phyloP scores from a whole-genome alignment of 768 basidiomycete genomes.

The Mycena metata region DNA sequence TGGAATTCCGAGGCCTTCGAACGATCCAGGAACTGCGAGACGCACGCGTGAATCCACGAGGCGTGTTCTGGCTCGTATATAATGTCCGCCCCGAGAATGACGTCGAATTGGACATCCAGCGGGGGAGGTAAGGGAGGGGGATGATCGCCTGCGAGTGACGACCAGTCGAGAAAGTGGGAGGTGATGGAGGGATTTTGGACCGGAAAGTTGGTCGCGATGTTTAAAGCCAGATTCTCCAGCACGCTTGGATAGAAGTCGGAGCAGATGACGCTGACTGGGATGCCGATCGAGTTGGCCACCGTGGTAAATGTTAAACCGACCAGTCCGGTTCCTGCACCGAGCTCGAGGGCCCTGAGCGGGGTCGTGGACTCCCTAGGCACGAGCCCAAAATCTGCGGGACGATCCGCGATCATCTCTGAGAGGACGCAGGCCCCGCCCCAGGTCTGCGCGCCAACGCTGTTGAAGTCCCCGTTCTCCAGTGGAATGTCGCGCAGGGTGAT shows the following conservation, averaged over 20 bases:
- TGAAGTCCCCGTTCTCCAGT: slow-evolving; percentile 76
- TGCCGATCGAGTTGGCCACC: slow-evolving; percentile 41
- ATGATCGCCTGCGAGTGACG: slow-evolving; percentile 44
- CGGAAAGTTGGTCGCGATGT: slow-evolving; percentile 70
- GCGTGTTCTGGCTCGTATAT: slow-evolving; percentile 83
- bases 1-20: slow-evolving; percentile 15
- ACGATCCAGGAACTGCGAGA: slow-evolving; percentile 60
- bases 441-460: slow-evolving; percentile 86
- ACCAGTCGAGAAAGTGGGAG: slow-evolving; percentile 73
- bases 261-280: slow-evolving; percentile 61
- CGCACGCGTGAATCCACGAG: slow-evolving; percentile 75
- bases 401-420: slow-evolving; percentile 76
- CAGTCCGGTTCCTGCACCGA: slow-evolving; percentile 89
- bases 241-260: slow-evolving; percentile 87
- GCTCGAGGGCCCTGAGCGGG: slow-evolving; percentile 71
- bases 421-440: slow-evolving; percentile 91
- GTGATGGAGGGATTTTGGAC: slow-evolving; percentile 27
- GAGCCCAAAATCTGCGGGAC: slow-evolving; percentile 67
- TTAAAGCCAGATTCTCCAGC: slow-evolving; percentile 73
- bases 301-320: slow-evolving; percentile 74
- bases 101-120: slow-evolving; percentile 66
- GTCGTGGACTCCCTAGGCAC: neutral
- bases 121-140: slow-evolving; percentile 23
- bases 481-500: slow-evolving; percentile 76
- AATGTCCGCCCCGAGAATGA: slow-evolving; percentile 87